Base-by-base conservation (phyloP, 352 stramenopile species). In the Elongisporangium undulatum region DNA sequence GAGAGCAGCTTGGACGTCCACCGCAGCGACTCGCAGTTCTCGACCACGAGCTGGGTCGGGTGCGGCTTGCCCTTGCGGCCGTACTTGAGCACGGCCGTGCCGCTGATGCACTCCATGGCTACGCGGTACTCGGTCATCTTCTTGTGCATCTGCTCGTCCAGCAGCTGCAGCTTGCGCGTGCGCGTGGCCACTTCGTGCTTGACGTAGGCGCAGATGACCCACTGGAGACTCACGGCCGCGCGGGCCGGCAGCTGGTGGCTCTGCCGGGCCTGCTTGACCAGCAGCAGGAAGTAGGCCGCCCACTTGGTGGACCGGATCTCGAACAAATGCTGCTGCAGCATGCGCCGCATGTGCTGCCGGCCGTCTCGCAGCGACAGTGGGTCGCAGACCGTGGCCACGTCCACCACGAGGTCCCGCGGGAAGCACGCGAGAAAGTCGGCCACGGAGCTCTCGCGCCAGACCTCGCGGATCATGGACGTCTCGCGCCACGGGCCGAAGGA, bases 111-210 rank as follows among this genome's bases (percentile, higher is more conserved):
- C 67, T 94, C 81, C 48, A 94, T 71, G 0, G 85, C 85, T 20
- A 94, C 81, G 49, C 82, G 81, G 62, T 92, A 94, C 58, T 92
- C 82, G 2, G 82, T 92, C 75, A 94, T 92, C 58, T 94, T 90
- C 55, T 74, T 80, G 23, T 82, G 72, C 63, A 94, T 71, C 24
- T 74, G 61, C 68, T 77, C 55, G 24, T 93, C 81, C 21, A 75
- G 62, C 12, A 56, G 50, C 55, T 81, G 71, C 51, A 88, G 74
- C 53, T 78, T 66, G 15, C 64, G 66, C 49, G 72, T 58, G n/a
- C 79, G 72, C 8, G 60, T 58, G 21, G 63, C 55, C n/a, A 82
- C 66, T 49, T 89, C 79, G 15, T 69, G 66, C 20, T 68, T 71
- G 41, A 90, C 81, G 48, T 74, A 65, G 20, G 79, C 81, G 55